Base-by-base conservation (phyloP, 495 filamentous ascomycete species). In the Entonaema liquescens region DNA sequence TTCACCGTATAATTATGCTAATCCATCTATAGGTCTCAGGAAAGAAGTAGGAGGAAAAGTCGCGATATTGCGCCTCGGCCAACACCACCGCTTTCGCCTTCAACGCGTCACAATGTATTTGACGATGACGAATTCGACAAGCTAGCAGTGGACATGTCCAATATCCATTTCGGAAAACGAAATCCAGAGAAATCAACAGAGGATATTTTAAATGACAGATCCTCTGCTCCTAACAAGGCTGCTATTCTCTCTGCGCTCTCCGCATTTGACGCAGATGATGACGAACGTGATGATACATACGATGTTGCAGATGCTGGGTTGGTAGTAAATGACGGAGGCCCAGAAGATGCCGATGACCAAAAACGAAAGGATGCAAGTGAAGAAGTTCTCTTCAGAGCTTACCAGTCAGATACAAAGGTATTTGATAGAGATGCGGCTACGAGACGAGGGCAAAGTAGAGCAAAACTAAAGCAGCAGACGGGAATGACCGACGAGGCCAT, bases 231-330 rank as follows among this genome's bases (percentile, higher is more conserved):
- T 38, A 87, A 90, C 74, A 98, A 97, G 81, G 91, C 93, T 5
- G 91, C 93, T 33, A 98, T 99, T 75, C 85, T 97, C 12, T 91
- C 95, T 21, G 95, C 95, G 0, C 89, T 99, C 11, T 92, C 93
- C 11, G 87, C 92, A 5, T 97, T 98, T 74, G 95, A 98, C 81
- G 90, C 89, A 0, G 95, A 97, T 71, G 95, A 98, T 75, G 95
- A 99, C 80, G 95, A 99, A 81, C 90, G 93, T 35, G 95, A 99
- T 80, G 95, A 99, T 75, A 98, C 95, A 1, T 99, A 99, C 79
- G 95, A 99, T 72, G 85, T 89, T 8, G 91, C 87, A 42, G 95
- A 98, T 71, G 93, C 98, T 5, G 95, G 95, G 60, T 93, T 94
- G 11, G 92, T 92, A 3, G 88, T 97, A 9, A 92, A 96, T 35